These are phyloP conservation scores for Microdochium bolleyi DNA, from an alignment of 2,329 filamentous ascomycete genomes.

Conservation along the genomic window DNA sequence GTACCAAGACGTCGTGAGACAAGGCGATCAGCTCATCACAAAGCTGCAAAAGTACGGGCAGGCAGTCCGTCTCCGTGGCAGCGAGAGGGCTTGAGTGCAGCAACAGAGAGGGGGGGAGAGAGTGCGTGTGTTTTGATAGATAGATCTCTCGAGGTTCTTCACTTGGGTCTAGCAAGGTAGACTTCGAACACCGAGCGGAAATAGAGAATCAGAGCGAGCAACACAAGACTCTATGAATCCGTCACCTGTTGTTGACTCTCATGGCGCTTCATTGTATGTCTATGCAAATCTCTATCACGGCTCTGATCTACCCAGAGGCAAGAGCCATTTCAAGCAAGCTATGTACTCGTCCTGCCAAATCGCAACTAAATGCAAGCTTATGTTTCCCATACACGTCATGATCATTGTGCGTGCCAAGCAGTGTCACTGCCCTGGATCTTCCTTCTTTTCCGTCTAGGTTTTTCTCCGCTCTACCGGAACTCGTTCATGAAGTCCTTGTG, in stretches of 20 bases:
- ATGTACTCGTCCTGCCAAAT: background rate
- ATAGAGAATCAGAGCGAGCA: background rate
- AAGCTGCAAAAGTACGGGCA: constrained; percentile 99
- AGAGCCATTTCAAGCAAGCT: constrained; percentile 7
- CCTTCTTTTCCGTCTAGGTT: no score
- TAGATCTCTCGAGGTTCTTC: no score
- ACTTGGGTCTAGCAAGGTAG: no score
- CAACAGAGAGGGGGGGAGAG: no score
- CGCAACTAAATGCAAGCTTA: no score
- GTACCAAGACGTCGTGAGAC: constrained; percentile 95
- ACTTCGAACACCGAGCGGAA: background rate
- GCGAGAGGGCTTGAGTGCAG: constrained; percentile 67
- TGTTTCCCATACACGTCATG: no score
- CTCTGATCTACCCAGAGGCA: constrained; percentile 3
- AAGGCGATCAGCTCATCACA: constrained; percentile 95
- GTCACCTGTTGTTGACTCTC: no score
- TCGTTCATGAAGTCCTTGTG: constrained; percentile 86
- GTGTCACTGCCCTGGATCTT: no score
- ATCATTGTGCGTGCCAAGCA: no score
- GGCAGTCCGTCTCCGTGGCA: constrained; percentile 86
- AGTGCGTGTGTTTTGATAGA: background rate
- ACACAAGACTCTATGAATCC: no score
- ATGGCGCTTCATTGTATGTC: background rate
- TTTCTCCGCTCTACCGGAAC: constrained; percentile 45
- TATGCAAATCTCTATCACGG: background rate